phyloP scores from a whole-genome alignment of 1,284 basidiomycete genomes.

The Takashimella koratensis region DNA sequence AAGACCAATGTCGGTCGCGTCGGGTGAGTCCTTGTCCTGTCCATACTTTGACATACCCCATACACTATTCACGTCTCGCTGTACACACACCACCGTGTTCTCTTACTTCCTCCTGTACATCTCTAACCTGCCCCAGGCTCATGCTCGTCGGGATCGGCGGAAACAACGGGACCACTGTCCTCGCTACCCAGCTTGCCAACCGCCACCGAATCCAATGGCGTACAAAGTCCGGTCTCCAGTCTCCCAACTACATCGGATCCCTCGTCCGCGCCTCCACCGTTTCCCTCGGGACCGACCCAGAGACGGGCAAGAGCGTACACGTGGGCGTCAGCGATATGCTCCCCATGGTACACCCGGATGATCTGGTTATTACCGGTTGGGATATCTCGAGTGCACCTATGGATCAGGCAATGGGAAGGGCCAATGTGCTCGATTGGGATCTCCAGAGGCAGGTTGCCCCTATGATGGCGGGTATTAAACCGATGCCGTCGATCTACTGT shows the following conservation, averaged over 20 bases:
- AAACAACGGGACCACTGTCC: conserved; percentile 94
- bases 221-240: conserved; percentile 88
- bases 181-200: conserved; percentile 94
- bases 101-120: background rate
- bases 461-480: conserved; percentile 75
- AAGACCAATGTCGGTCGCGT: conserved; percentile 82
- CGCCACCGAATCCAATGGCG: conserved; percentile 91
- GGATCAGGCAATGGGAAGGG: conserved; percentile 90
- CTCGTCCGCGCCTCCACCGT: conserved; percentile 88
- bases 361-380: conserved; percentile 97
- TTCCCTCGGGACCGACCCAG: conserved; percentile 78
- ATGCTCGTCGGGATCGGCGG: conserved; percentile 97
- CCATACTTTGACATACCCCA: background rate
- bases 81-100: conserved; percentile 6
- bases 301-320: conserved; percentile 84
- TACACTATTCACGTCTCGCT: conserved; percentile 4
- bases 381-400: conserved; percentile 84
- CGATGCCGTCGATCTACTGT: conserved; percentile 90
- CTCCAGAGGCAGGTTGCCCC: conserved; percentile 92
- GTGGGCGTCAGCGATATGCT: conserved; percentile 90
- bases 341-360: conserved; percentile 98
- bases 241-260: conserved; percentile 95
- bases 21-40: conserved; percentile 66
- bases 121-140: conserved; percentile 57
- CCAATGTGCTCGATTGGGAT: conserved; percentile 93